phyloP scores from a whole-genome alignment of 2,329 filamentous ascomycete species.

The Phaeomoniella chlamydospora region DNA sequence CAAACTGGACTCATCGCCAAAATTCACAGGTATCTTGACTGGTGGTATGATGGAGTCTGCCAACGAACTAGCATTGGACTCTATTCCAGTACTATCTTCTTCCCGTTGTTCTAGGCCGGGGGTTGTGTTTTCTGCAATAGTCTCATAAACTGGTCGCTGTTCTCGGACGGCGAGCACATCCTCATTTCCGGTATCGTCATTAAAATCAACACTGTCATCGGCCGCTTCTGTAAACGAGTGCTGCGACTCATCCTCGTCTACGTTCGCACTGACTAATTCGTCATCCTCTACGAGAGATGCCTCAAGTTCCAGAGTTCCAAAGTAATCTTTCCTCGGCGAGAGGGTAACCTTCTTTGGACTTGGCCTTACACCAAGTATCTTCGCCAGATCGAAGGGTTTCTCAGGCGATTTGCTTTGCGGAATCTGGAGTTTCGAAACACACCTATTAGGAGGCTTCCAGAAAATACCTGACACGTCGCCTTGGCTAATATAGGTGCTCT shows the following conservation, averaged over 20 bases:
- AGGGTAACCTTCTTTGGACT: not conserved
- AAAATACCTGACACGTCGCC: not conserved
- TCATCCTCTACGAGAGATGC: not conserved
- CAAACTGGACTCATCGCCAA: not conserved
- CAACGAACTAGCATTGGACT: not conserved
- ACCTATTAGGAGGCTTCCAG: not conserved
- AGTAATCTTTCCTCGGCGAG: not conserved
- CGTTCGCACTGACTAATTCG: not conserved
- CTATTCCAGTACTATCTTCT: not conserved
- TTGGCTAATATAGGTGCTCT: constrained; percentile 33
- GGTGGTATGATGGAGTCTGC: not conserved
- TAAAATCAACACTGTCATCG: not conserved
- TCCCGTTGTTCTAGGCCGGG: no score
- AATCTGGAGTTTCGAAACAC: not conserved
- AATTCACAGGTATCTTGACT: not conserved
- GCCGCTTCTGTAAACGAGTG: not conserved
- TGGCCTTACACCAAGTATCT: not conserved
- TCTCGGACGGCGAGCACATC: not conserved
- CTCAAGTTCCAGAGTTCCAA: not conserved
- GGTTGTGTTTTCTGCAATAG: not conserved
- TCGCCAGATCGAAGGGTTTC: not conserved
- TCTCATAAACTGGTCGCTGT: not conserved
- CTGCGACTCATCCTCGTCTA: not conserved
- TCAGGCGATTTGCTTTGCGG: constrained; percentile 3
- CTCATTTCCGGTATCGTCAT: not conserved